Evolutionary conservation across 1,284 basidiomycete species (phyloP).

Genomic region (Cutaneotrichosporon daszewskae): DNA sequence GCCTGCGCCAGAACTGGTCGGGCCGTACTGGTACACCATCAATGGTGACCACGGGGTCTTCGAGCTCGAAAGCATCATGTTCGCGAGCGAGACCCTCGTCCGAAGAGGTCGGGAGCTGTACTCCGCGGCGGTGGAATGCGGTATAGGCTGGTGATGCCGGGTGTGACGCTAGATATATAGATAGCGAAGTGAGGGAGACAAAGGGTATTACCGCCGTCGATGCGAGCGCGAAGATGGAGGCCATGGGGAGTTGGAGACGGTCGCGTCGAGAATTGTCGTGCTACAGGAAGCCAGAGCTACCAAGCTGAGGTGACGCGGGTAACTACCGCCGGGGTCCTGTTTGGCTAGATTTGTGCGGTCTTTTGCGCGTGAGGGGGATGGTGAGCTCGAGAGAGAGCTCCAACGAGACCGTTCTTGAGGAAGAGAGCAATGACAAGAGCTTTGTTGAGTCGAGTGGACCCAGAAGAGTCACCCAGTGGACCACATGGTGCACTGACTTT

Average conservation of each 20-base stretch:
- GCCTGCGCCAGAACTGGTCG: slow-evolving; percentile 57
- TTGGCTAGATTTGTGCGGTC: too few species aligned
- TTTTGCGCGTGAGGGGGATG: too few species aligned
- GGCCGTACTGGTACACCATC: slow-evolving; percentile 72
- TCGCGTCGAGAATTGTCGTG: not conserved
- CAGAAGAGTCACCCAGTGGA: too few species aligned
- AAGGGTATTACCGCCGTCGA: slow-evolving; percentile 34
- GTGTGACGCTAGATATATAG: slow-evolving; percentile 34
- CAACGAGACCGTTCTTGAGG: too few species aligned
- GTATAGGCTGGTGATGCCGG: slow-evolving; percentile 27
- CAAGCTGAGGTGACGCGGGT: too few species aligned
- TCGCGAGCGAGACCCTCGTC: slow-evolving; percentile 27
- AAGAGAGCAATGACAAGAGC: too few species aligned
- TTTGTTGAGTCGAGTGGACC: too few species aligned
- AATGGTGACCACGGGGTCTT: slow-evolving; percentile 60
- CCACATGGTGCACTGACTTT: too few species aligned
- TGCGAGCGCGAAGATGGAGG: slow-evolving; percentile 18
- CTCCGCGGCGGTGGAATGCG: slow-evolving; percentile 13
- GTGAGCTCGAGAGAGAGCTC: too few species aligned
- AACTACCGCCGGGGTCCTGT: too few species aligned
- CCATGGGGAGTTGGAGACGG: slow-evolving; percentile 1
- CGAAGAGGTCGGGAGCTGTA: slow-evolving; percentile 28
- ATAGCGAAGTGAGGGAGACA: slow-evolving; percentile 29
- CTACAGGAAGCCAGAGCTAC: too few species aligned
- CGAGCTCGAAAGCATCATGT: slow-evolving; percentile 71